These are phyloP conservation scores for Lepidium aucheri DNA, from an alignment of 345 rosid genomes.

Conservation along the genomic window DNA sequence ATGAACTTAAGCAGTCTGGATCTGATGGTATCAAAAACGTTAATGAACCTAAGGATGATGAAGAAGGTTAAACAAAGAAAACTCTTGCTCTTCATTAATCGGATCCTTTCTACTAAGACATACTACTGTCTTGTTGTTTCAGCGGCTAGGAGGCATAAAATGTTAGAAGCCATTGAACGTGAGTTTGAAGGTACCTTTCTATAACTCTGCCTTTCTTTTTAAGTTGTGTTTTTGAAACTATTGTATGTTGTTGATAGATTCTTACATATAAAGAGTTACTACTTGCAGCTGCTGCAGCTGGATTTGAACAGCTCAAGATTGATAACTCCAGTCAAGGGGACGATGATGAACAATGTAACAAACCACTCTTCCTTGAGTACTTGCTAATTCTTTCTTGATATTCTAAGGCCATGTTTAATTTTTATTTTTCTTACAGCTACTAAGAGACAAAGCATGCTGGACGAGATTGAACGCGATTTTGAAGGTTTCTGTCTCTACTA, in stretches of 20 bases:
- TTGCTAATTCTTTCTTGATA: neutral
- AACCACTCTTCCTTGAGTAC: neutral
- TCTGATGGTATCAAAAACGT: constrained; percentile 18
- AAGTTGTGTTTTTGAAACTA: neutral
- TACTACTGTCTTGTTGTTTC: constrained; percentile 1
- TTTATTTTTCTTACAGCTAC: constrained; percentile 12
- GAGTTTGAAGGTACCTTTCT: constrained; percentile 22
- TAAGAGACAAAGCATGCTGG: constrained; percentile 24
- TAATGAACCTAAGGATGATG: constrained; percentile 15
- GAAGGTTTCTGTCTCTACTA: constrained; percentile 13
- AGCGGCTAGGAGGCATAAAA: constrained; percentile 15
- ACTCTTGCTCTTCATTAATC: neutral
- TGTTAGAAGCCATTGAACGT: constrained; percentile 21
- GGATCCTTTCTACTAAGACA: neutral
- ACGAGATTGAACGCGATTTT: constrained; percentile 27
- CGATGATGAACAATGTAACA: constrained; percentile 21
- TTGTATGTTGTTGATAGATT: neutral
- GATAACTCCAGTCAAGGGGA: constrained; percentile 14
- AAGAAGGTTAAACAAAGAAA: constrained; percentile 2
- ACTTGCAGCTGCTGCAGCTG: constrained; percentile 25
- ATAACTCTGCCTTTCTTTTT: neutral
- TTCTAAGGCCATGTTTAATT: neutral
- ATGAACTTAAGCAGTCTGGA: constrained; percentile 12
- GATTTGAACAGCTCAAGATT: constrained; percentile 15
- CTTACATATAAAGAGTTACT: constrained; percentile 17